Evolutionary conservation across 225 moss, liverwort and hornwort genomes (phyloP).

Genomic region (Anthoceros angustus): DNA sequence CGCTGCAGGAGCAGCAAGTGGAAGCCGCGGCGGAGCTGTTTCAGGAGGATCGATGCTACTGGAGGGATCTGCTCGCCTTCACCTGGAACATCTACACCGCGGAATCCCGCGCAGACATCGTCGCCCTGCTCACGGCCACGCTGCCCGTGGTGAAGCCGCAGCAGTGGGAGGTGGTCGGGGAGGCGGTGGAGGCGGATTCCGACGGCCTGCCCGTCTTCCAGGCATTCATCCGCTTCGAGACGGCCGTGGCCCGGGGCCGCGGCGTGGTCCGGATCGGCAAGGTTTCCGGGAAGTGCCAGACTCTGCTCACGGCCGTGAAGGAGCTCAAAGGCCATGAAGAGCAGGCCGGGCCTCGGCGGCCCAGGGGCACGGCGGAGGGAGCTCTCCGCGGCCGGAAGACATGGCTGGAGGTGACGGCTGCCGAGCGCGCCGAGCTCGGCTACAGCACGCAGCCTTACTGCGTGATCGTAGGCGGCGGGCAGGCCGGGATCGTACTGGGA

Average conservation of each 20-base stretch:
- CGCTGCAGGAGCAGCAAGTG: conserved; percentile 10
- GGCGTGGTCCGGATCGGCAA: conserved; percentile 8
- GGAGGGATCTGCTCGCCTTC: conserved; percentile 13
- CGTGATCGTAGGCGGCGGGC: conserved; percentile 13
- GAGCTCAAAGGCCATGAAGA: conserved; percentile 17
- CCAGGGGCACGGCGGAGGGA: conserved; percentile 5
- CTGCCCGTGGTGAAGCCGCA: conserved; percentile 1
- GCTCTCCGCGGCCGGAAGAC: conserved; percentile 5
- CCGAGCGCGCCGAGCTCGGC: conserved; percentile 16
- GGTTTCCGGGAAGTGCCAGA: conserved; percentile 13
- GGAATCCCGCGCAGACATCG: conserved; percentile 12
- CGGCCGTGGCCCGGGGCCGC: conserved; percentile 8
- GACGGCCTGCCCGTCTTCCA: neutral
- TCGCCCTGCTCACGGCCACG: conserved; percentile 10
- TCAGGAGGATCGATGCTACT: conserved; percentile 12
- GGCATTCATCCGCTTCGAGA: conserved; percentile 13
- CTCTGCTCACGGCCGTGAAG: conserved; percentile 12
- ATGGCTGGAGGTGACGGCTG: conserved; percentile 22
- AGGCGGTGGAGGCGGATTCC: conserved; percentile 6
- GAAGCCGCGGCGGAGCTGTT: conserved; percentile 5
- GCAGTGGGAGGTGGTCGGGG: conserved; percentile 10
- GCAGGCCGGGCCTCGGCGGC: conserved; percentile 3
- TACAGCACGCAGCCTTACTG: conserved; percentile 21
- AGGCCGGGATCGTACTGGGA: conserved; percentile 12
- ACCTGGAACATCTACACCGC: conserved; percentile 18